Evolutionary conservation across 371 early-diverging fungal genomes (phyloP).

Genomic region (Nematocida sp.): DNA sequence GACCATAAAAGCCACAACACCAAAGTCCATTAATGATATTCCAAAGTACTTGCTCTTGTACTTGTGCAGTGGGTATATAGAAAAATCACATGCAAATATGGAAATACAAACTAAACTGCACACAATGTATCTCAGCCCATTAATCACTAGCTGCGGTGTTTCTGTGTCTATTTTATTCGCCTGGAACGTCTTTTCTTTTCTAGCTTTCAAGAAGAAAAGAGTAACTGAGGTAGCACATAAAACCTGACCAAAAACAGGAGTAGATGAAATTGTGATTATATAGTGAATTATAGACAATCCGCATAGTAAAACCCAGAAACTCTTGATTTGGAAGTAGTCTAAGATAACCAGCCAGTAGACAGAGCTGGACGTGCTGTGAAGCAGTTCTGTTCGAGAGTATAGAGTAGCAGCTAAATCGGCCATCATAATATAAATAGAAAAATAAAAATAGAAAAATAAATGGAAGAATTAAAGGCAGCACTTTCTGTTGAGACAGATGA

Average conservation of each 20-base stretch:
- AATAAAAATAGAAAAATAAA: constrained; percentile 25
- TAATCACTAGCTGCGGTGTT: neutral
- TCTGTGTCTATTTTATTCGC: neutral
- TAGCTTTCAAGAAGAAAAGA: neutral
- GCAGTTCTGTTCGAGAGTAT: constrained; percentile 20
- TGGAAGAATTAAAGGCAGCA: constrained; percentile 34
- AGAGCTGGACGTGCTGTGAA: constrained; percentile 39
- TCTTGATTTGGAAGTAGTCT: constrained; percentile 24
- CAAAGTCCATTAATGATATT: constrained; percentile 68
- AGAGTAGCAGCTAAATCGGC: neutral
- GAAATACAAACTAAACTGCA: constrained; percentile 59
- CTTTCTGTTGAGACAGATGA: constrained; percentile 45
- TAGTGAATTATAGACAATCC: constrained; percentile 41
- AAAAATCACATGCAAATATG: constrained; percentile 68
- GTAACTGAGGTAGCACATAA: neutral
- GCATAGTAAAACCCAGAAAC: constrained; percentile 21
- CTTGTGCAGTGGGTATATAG: constrained; percentile 59
- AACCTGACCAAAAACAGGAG: neutral
- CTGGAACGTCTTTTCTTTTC: too few species aligned
- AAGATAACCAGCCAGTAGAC: constrained; percentile 19
- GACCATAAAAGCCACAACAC: constrained; percentile 66
- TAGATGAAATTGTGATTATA: constrained; percentile 2
- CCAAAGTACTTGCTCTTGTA: constrained; percentile 62
- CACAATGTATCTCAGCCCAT: constrained; percentile 47
- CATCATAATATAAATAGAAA: constrained; percentile 23